Percentiles rank a stretch among this genome's conserved stretches.
These are phyloP conservation scores for Xylariales sp. DNA, from an alignment of 2,329 filamentous ascomycete species.

Conservation along the genomic window DNA sequence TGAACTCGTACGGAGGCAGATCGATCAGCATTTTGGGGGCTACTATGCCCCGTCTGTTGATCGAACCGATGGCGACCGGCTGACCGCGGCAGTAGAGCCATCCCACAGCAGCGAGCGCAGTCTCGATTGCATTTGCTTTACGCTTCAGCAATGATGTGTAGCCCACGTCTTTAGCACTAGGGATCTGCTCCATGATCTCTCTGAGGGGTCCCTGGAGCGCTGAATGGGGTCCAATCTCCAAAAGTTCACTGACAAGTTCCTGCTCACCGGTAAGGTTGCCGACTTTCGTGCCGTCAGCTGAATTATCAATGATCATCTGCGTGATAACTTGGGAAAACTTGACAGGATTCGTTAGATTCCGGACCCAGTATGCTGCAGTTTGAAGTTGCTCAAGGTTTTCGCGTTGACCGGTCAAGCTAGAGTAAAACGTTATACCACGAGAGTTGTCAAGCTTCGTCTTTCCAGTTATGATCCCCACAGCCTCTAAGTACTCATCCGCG, in stretches of 20 bases:
- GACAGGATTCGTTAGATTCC: too few species aligned
- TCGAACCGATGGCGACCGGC: slow-evolving; percentile 5
- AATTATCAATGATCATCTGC: too few species aligned
- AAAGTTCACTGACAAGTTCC: too few species aligned
- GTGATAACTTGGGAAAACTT: too few species aligned
- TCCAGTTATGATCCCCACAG: too few species aligned
- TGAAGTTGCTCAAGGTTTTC: too few species aligned
- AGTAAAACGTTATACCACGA: too few species aligned
- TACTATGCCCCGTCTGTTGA: slow-evolving; percentile 1
- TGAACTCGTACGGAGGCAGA: slow-evolving; percentile 18
- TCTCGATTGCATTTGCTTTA: slow-evolving; percentile 6
- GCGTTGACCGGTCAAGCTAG: too few species aligned
- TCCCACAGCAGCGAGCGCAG: slow-evolving; percentile 8
- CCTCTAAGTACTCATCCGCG: slow-evolving; percentile 13
- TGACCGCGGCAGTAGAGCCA: slow-evolving; percentile 12
- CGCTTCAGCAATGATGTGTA: slow-evolving; percentile 12
- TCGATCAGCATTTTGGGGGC: slow-evolving; percentile 12
- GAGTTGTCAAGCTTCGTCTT: too few species aligned
- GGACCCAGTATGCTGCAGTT: too few species aligned
- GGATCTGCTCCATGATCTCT: neutral
- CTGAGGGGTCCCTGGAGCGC: neutral
- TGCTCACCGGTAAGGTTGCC: too few species aligned
- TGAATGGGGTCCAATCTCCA: neutral
- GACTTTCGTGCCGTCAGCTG: too few species aligned
- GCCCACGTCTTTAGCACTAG: neutral